phyloP scores from a whole-genome alignment of 2,329 filamentous ascomycete genomes.

The Scedosporium apiospermum region DNA sequence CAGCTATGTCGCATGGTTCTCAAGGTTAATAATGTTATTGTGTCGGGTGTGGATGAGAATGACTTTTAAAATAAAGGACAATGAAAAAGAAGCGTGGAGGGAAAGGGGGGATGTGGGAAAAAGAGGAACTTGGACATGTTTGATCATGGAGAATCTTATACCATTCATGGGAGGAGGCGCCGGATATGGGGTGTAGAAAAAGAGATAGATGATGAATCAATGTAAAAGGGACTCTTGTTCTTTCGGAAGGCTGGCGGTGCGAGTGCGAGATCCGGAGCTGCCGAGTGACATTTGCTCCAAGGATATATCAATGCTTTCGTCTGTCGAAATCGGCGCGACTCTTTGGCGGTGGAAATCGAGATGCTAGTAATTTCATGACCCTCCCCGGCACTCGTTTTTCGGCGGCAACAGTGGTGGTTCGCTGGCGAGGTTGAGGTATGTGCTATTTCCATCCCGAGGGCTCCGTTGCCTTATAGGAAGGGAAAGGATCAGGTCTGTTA shows the following conservation, averaged over 20 bases:
- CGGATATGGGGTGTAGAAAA: slow-evolving; percentile 1
- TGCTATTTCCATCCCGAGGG: no score
- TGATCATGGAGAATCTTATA: background rate
- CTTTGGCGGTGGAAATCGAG: no score
- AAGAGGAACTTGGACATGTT: background rate
- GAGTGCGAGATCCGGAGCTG: background rate
- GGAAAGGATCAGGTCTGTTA: no score
- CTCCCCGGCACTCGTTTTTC: no score
- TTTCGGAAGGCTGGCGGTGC: background rate
- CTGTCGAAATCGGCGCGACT: no score
- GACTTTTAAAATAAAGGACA: slow-evolving; percentile 57
- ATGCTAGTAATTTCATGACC: no score
- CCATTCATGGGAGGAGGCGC: background rate
- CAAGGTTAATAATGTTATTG: slow-evolving; percentile 95
- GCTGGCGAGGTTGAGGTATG: no score
- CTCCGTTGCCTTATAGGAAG: no score
- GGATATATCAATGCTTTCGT: no score
- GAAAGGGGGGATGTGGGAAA: no score
- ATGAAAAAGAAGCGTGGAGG: background rate
- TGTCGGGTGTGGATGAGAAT: slow-evolving; percentile 76
- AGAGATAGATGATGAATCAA: background rate
- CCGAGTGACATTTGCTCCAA: background rate
- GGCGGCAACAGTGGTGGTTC: no score
- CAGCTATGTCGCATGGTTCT: slow-evolving; percentile 97
- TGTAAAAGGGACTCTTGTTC: background rate